A percentile compares a stretch with the other conserved stretches of the same genome.
These are phyloP conservation scores for Endotrypanum monterogeii DNA, from an alignment of 208 protist genomes.

Conservation along the genomic window DNA sequence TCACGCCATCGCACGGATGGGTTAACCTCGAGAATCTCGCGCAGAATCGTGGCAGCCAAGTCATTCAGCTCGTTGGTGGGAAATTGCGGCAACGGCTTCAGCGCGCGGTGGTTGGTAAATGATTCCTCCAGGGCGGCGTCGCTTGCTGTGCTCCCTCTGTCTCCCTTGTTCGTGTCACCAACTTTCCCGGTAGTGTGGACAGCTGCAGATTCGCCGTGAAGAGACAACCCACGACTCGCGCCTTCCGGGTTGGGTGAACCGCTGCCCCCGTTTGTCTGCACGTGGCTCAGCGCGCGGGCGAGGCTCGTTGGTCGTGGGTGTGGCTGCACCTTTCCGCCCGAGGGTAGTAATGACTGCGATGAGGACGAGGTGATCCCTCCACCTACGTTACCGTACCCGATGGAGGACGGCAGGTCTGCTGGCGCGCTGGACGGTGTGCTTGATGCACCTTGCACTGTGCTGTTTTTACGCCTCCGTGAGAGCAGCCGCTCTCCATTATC, in stretches of 20 bases:
- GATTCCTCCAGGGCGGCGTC: conserved; percentile 19
- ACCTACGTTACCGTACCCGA: conserved; percentile 10
- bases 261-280: background rate
- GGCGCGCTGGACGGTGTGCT: conserved; percentile 7
- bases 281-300: conserved; percentile 23
- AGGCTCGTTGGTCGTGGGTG: conserved; percentile 24
- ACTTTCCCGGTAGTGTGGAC: background rate
- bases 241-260: background rate
- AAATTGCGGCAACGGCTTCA: conserved; percentile 84
- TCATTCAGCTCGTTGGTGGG: conserved; percentile 76
- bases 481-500: conserved; percentile 47
- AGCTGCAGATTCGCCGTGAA: conserved; percentile 23
- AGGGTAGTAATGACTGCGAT: background rate
- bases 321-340: conserved; percentile 7
- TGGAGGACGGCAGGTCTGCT: background rate
- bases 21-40: conserved; percentile 89
- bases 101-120: conserved; percentile 46
- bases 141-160: background rate
- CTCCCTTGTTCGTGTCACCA: background rate
- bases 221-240: background rate
- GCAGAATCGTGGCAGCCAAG: conserved; percentile 75
- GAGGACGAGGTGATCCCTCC: background rate
- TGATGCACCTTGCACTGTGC: background rate
- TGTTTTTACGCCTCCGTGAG: conserved; percentile 28
- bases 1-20: conserved; percentile 88